These are phyloP conservation scores for Epichloe coenophiala DNA, from an alignment of 2,329 filamentous ascomycete genomes.

Conservation along the genomic window DNA sequence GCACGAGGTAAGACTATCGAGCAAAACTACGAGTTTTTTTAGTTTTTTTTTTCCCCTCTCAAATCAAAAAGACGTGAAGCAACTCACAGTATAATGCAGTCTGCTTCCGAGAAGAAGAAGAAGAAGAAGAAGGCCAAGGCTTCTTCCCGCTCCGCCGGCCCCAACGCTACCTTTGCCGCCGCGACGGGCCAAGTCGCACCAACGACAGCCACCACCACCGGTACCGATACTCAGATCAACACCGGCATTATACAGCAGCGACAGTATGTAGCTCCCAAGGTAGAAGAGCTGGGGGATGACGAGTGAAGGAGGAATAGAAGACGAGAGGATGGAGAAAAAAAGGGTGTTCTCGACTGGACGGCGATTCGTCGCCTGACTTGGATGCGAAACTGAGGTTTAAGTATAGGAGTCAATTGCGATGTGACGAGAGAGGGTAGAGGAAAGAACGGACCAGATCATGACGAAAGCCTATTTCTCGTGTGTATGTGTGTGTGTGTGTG, in stretches of 20 bases:
- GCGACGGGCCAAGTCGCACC: slow-evolving; percentile 39
- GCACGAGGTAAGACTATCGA: slow-evolving; percentile 64
- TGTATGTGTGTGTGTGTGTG: no score
- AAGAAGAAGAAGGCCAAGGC: slow-evolving; percentile 42
- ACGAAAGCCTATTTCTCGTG: neutral
- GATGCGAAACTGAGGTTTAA: no score
- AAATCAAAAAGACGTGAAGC: neutral
- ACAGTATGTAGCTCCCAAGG: slow-evolving; percentile 36
- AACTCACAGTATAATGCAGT: slow-evolving; percentile 1
- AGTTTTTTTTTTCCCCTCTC: neutral
- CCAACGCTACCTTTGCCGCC: slow-evolving; percentile 34
- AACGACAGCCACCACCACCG: slow-evolving; percentile 41
- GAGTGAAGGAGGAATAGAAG: slow-evolving; percentile 20
- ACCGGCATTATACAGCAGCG: slow-evolving; percentile 28
- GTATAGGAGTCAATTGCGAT: neutral
- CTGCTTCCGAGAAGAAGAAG: slow-evolving; percentile 21
- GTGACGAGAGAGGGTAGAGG: neutral
- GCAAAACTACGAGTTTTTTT: no score
- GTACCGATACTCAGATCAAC: slow-evolving; percentile 39
- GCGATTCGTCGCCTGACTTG: neutral
- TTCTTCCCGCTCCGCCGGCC: slow-evolving; percentile 18
- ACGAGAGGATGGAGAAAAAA: neutral
- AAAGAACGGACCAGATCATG: neutral
- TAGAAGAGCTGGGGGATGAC: slow-evolving; percentile 39
- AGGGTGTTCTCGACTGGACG: neutral